Conservation (phyloP, 257 asterid species). For the Solanum dulcamara region DNA sequence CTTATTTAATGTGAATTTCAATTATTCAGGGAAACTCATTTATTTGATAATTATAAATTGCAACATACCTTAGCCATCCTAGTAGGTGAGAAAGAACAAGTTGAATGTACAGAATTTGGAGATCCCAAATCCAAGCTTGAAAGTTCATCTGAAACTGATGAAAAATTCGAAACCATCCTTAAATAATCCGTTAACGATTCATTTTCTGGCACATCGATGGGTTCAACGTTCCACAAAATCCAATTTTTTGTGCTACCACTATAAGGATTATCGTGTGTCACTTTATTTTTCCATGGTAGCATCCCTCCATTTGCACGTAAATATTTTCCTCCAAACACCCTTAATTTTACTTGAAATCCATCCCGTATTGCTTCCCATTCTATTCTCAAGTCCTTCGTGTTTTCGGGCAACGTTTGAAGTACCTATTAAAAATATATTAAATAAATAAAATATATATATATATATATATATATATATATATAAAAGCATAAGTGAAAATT, state of each 20-base stretch:
- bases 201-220: conserved; percentile 63
- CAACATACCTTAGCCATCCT: conserved; percentile 53
- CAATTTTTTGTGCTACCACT: conserved; percentile 43
- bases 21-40: not conserved
- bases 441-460: not conserved
- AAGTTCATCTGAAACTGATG: conserved; percentile 73
- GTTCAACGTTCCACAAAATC: conserved; percentile 76
- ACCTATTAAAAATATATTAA: not conserved
- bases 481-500: not conserved
- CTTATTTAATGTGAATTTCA: not conserved
- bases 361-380: conserved; percentile 85
- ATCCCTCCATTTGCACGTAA: conserved; percentile 90
- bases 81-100: conserved; percentile 28
- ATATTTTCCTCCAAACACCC: conserved; percentile 47
- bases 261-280: conserved; percentile 60
- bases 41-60: not conserved
- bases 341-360: conserved; percentile 67
- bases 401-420: conserved; percentile 35
- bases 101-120: conserved; percentile 48
- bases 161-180: conserved; percentile 60
- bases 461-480: too few relatives aligned
- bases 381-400: conserved; percentile 16
- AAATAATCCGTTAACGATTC: conserved; percentile 54
- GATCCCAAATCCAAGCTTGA: conserved; percentile 57
- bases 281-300: conserved; percentile 89